phyloP scores from a whole-genome alignment of 495 filamentous ascomycete species.

The Neurospora terricola region DNA sequence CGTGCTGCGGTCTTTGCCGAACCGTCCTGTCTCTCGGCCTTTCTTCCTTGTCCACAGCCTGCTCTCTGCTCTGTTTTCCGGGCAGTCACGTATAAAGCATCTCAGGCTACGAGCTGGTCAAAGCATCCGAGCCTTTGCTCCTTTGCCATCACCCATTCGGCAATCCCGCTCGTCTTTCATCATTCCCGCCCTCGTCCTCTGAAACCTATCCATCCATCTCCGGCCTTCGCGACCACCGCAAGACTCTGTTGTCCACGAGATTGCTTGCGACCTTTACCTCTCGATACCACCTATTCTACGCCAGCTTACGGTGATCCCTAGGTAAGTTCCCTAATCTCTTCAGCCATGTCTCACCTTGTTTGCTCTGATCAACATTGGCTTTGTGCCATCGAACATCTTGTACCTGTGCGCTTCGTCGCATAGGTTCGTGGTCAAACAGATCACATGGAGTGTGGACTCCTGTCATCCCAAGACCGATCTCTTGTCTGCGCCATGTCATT shows the following conservation, averaged over 20 bases:
- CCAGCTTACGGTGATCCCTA: not conserved
- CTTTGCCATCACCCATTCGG: not conserved
- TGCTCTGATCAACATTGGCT: not conserved
- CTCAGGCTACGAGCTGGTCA: not conserved
- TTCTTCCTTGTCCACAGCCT: conserved; percentile 9
- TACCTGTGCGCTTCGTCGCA: not conserved
- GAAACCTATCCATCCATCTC: not conserved
- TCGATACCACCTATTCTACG: not conserved
- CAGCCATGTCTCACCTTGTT: not conserved
- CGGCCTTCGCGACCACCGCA: not conserved
- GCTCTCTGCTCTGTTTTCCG: not conserved
- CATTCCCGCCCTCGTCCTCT: not conserved
- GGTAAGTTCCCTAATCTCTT: not conserved
- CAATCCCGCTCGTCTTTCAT: not conserved
- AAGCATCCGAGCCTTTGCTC: not conserved
- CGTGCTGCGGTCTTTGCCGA: not conserved
- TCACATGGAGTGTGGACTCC: not conserved
- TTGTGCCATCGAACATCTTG: not conserved
- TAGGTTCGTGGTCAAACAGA: not conserved
- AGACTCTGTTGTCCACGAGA: not conserved
- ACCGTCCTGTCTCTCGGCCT: conserved; percentile 1
- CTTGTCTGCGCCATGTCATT: not conserved
- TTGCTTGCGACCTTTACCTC: not conserved
- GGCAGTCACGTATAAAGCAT: not conserved
- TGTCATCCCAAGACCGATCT: not conserved